Base-by-base conservation (phyloP, 371 early-diverging fungal genomes). In the Lichtheimia hyalospora region DNA sequence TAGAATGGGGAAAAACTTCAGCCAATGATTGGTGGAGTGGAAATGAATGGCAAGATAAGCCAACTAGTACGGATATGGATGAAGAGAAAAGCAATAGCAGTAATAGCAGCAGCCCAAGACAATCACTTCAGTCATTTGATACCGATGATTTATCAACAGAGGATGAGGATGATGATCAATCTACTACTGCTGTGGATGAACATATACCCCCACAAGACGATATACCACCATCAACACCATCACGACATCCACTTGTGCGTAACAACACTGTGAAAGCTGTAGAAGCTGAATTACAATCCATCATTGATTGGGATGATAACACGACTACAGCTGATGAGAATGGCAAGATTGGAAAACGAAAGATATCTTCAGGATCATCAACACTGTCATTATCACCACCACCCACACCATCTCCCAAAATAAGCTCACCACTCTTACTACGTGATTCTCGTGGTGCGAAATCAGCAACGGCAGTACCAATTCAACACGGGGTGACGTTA, bases 191-290 rank as follows among this genome's bases (percentile, higher is more conserved):
- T 21, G 18, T 21, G 18, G 46, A n/a, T 21, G 46, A n/a, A 16
- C 46, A 21, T n/a, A 46, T 18, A 21, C 46, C 46, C 46, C 46
- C 13, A n/a, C 46, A 46, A 46, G 46, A 46, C 16, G 18, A 46
- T 4, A 18, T 21, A 21, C 46, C 46, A 46, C 16, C 16, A 46
- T 16, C 10, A 21, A 5, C 46, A 34, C 15, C n/a, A 40, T 10
- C 52, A 12, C 52, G 64, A 12, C 70, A 64, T 21, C 46, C 46
- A 16, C 54, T 70, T 3, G 62, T 72, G n/a, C 60, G 75, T 49
- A 68, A 68, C 25, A 71, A 76, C 21, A 86, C 84, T 7, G 77
- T 88, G 16, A 82, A 83, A 39, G 85, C 86, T 3, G 82, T 88
- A 0, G 83, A 86, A 51, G 88, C 86, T 12, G 86, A 80, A 21